Base-by-base conservation (phyloP, 2,329 filamentous ascomycete genomes). In the Curvularia hawaiiensis region DNA sequence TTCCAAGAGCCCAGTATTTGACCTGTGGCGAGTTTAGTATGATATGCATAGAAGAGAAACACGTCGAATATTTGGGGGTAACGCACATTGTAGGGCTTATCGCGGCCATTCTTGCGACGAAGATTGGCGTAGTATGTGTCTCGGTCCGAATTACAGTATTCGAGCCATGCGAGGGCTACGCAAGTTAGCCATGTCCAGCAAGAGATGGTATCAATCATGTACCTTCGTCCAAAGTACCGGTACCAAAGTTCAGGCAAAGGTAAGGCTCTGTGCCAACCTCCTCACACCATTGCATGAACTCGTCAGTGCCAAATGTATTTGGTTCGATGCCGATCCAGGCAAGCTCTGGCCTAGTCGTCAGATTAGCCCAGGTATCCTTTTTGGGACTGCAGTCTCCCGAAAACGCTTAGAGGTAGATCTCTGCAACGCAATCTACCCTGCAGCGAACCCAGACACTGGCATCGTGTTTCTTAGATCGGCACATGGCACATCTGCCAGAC, bases 1-100 rank as follows among this genome's bases (percentile, higher is more conserved):
- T 95, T 10, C 91, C 91, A 26, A 95, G 84, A 1, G 90, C 90
- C 91, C 91, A 95, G 81, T 93, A 94, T 77, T 91, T 92, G 68
- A 93, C 79, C 67, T 69, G 47, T 20, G 10, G 3, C 8, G 43
- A 14, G 40, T 14, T 50, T 45, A 35, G 46, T 14, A 45, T 46
- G 7, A 1, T 18, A 16, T n/a, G 18, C 12, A 7, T 11, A 9
- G 28, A n/a, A n/a, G 5, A 18, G 3, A 12, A n/a, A 16, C 14
- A 18, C 10, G 14, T 2, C 3, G n/a, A 14, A 4, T 7, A 6
- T 18, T 18, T 10, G 16, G 11, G 9, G 11, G n/a, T 7, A 31
- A 56, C 61, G 14, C 70, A 83, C 85, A 58, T 88, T 88, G 77
- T 94, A 94, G 4, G 91, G 91, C 77, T 92, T 85, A 54, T 88